These are phyloP conservation scores for Plantago major DNA, from an alignment of 257 asterid genomes.

Conservation along the genomic window DNA sequence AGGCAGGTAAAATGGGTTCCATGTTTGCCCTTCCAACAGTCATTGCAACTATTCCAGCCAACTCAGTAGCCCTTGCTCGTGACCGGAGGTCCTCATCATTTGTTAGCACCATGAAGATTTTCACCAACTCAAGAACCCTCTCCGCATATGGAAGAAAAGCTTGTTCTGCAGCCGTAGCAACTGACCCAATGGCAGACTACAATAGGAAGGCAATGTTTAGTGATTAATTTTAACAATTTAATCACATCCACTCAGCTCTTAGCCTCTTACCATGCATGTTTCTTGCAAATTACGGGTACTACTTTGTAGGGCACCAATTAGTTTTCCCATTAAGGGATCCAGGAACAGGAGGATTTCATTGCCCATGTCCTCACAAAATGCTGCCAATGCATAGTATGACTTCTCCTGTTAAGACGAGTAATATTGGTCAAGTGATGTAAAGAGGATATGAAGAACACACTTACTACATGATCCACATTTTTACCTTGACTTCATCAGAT, in stretches of 20 bases:
- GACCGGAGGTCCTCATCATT: slow-evolving; percentile 93
- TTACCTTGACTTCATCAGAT: slow-evolving; percentile 98
- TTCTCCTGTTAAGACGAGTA: slow-evolving; percentile 61
- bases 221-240: slow-evolving; percentile 2
- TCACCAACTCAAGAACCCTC: slow-evolving; percentile 93
- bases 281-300: slow-evolving; percentile 90
- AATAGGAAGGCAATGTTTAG: slow-evolving; percentile 27
- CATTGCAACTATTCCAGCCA: slow-evolving; percentile 94
- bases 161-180: slow-evolving; percentile 97
- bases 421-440: slow-evolving; percentile 14
- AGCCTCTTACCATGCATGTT: slow-evolving; percentile 95
- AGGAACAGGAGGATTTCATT: slow-evolving; percentile 92
- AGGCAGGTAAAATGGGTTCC: slow-evolving; percentile 87
- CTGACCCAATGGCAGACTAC: slow-evolving; percentile 98
- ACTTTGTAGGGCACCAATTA: slow-evolving; percentile 74
- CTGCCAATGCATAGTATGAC: slow-evolving; percentile 96
- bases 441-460: slow-evolving; percentile 9
- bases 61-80: slow-evolving; percentile 98
- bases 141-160: slow-evolving; percentile 92
- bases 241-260: slow-evolving; percentile 16
- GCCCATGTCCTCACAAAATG: slow-evolving; percentile 99
- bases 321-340: slow-evolving; percentile 85
- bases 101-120: slow-evolving; percentile 88
- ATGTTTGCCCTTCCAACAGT: slow-evolving; percentile 86
- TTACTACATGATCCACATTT: slow-evolving; percentile 6